phyloP scores from a whole-genome alignment of 441 rosid species.

The Lepidium campestre region DNA sequence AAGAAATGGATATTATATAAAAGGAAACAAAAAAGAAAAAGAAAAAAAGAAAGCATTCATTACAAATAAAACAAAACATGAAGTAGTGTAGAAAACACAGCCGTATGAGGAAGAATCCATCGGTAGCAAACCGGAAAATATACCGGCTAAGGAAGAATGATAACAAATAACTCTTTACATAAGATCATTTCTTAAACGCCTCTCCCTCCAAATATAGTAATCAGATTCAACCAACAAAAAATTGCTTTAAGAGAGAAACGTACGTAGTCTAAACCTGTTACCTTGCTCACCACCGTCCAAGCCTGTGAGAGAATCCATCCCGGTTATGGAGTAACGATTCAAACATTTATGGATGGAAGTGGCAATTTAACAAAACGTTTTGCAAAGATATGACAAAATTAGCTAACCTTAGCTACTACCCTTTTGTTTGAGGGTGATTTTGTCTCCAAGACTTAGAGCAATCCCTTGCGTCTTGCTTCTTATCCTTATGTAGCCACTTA shows the following conservation, averaged over 20 bases:
- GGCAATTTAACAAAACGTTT: not conserved
- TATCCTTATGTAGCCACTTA: slow-evolving; percentile 82
- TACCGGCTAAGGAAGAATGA: not conserved
- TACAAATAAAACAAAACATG: slow-evolving; percentile 9
- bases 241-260: slow-evolving; percentile 2
- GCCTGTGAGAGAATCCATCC: slow-evolving; percentile 2
- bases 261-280: slow-evolving; percentile 11
- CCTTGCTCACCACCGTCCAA: not conserved
- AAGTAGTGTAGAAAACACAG: not conserved
- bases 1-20: slow-evolving; percentile 2
- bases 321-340: not conserved
- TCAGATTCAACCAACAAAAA: slow-evolving; percentile 12
- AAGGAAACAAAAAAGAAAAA: not conserved
- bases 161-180: slow-evolving; percentile 22
- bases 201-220: slow-evolving; percentile 5
- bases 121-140: slow-evolving; percentile 21
- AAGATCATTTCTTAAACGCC: not conserved
- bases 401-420: slow-evolving; percentile 47
- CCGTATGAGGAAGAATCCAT: slow-evolving; percentile 3
- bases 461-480: slow-evolving; percentile 92
- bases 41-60: not conserved
- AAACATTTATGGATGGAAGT: not conserved
- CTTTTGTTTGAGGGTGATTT: slow-evolving; percentile 87
- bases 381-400: not conserved
- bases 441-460: slow-evolving; percentile 86